Evolutionary conservation across 148 eudicot genomes (phyloP).

Genomic region (Rhododendron kiyosumense): DNA sequence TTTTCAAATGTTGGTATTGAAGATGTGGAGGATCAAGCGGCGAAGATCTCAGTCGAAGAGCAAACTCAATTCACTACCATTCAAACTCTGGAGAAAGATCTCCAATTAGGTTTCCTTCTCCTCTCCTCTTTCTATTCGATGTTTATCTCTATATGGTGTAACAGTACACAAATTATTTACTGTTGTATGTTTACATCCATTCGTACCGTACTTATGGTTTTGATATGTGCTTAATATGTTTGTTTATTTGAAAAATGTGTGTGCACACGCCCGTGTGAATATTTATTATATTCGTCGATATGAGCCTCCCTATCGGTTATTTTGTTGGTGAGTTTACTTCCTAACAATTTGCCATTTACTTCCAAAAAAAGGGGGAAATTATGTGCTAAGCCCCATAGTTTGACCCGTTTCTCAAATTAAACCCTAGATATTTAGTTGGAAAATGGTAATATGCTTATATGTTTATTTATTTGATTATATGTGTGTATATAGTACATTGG

Average conservation of each 20-base stretch:
- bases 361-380: background rate
- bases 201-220: background rate
- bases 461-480: background rate
- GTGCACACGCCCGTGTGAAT: background rate
- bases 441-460: too few species aligned
- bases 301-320: background rate
- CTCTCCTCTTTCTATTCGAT: background rate
- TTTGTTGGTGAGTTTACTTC: background rate
- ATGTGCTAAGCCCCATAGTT: background rate
- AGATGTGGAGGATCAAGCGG: slow-evolving; percentile 97
- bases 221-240: background rate
- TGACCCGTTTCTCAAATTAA: background rate
- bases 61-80: slow-evolving; percentile 71
- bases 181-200: too few species aligned
- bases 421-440: background rate
- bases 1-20: slow-evolving; percentile 10
- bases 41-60: slow-evolving; percentile 68
- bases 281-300: background rate
- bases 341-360: background rate
- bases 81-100: slow-evolving; percentile 63
- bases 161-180: background rate
- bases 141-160: background rate
- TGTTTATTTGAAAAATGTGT: background rate
- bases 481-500: background rate
- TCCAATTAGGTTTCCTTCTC: slow-evolving; percentile 46